Percentiles rank a stretch among this genome's conserved stretches.
Conservation (phyloP, 176 grass and related monocot species). For the Poa annua region DNA sequence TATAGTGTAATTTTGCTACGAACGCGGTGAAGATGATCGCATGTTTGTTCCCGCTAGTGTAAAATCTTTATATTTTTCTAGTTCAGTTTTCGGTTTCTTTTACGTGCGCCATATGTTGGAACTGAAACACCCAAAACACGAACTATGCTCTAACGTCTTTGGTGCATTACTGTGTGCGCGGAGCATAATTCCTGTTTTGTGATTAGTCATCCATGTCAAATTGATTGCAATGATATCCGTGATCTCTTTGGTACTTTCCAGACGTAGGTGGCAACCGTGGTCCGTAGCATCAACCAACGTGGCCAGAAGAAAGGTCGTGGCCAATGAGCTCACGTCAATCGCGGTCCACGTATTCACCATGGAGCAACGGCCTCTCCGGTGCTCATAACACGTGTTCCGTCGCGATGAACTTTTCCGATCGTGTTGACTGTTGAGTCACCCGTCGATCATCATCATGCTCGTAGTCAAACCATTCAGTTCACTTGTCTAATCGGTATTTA, state of each 20-base stretch:
- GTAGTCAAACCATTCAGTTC: too few species aligned
- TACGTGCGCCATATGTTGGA: too few species aligned
- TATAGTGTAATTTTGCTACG: too few species aligned
- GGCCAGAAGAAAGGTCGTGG: neutral
- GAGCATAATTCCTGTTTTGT: slow-evolving; percentile 20
- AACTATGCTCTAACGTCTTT: neutral
- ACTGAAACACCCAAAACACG: too few species aligned
- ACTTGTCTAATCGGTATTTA: too few species aligned
- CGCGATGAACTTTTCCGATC: too few species aligned
- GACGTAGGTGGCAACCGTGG: slow-evolving; percentile 12
- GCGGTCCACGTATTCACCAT: slow-evolving; percentile 3
- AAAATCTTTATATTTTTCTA: too few species aligned
- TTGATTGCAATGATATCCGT: neutral
- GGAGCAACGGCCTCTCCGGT: neutral
- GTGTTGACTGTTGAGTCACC: neutral
- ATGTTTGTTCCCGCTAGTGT: too few species aligned
- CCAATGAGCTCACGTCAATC: neutral
- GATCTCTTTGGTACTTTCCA: neutral
- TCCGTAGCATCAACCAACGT: neutral
- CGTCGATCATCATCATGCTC: neutral
- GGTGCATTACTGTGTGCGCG: neutral
- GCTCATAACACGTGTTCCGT: neutral
- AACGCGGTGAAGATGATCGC: too few species aligned
- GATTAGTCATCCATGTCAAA: neutral
- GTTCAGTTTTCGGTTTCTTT: too few species aligned